Conservation (phyloP, 1,284 basidiomycete genomes). For the Fomitopsis betulina region DNA sequence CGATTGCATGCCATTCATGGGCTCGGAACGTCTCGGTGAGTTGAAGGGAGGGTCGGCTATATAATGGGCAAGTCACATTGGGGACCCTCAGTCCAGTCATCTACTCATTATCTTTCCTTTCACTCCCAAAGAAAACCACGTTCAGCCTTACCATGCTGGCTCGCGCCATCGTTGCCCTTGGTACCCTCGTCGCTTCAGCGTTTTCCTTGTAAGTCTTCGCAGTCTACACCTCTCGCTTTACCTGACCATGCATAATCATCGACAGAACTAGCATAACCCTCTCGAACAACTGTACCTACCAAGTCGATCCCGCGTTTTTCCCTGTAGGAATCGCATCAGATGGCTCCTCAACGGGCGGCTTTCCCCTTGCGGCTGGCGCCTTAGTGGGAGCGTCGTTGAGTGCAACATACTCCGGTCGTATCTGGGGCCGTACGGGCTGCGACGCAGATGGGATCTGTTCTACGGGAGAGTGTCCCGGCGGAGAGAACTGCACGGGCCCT, state of each 20-base stretch:
- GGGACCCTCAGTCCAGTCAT: too few species aligned
- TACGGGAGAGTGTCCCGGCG: background rate
- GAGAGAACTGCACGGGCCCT: background rate
- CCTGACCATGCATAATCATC: too few species aligned
- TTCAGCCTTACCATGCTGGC: background rate
- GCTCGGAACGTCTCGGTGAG: too few species aligned
- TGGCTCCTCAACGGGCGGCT: background rate
- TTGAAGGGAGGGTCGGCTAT: background rate
- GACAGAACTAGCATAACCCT: background rate
- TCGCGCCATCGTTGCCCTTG: background rate
- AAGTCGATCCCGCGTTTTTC: background rate
- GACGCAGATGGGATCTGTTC: background rate
- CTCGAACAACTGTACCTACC: background rate
- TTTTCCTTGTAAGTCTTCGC: background rate
- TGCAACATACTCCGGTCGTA: background rate
- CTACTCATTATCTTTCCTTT: background rate
- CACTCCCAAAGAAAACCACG: background rate
- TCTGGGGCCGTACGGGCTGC: background rate
- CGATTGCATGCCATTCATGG: background rate
- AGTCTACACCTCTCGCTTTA: too few species aligned
- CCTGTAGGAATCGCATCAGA: background rate
- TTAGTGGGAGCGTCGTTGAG: background rate
- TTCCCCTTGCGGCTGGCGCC: background rate
- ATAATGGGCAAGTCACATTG: background rate
- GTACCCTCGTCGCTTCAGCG: background rate